Conservation (phyloP, 495 filamentous ascomycete species). For the Trichocladium uniseriatum region DNA sequence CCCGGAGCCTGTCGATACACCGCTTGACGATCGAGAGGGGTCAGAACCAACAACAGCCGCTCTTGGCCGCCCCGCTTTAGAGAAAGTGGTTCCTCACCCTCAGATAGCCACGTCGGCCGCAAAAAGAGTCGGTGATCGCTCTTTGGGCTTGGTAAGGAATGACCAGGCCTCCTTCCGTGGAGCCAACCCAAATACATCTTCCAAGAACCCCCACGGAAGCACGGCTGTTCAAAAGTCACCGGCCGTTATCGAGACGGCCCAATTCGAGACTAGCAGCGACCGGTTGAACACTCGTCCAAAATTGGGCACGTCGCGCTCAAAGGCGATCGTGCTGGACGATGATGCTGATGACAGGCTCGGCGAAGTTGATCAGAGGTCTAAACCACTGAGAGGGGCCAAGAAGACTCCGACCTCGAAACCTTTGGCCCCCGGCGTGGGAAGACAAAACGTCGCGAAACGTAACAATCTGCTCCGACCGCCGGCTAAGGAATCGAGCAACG, state of each 20-base stretch:
- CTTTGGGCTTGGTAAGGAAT: neutral
- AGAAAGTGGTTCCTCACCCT: neutral
- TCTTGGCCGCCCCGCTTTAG: neutral
- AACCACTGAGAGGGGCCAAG: neutral
- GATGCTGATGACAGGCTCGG: neutral
- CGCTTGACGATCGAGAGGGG: neutral
- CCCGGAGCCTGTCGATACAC: neutral
- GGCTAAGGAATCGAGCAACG: neutral
- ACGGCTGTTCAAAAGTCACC: neutral
- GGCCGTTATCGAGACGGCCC: neutral
- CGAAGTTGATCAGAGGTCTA: too few relatives aligned
- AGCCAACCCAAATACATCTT: neutral
- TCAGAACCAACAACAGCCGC: neutral
- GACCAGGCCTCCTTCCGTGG: too few relatives aligned
- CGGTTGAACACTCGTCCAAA: neutral
- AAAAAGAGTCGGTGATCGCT: neutral
- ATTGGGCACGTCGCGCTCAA: neutral
- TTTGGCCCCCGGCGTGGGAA: neutral
- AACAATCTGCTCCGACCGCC: neutral
- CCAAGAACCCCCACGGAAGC: neutral
- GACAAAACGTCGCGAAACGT: neutral
- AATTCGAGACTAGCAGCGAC: neutral
- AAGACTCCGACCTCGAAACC: neutral
- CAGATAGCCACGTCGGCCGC: neutral
- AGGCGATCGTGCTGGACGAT: constrained; percentile 14